These are phyloP conservation scores for Misopates orontium DNA, from an alignment of 257 asterid species.

Conservation along the genomic window DNA sequence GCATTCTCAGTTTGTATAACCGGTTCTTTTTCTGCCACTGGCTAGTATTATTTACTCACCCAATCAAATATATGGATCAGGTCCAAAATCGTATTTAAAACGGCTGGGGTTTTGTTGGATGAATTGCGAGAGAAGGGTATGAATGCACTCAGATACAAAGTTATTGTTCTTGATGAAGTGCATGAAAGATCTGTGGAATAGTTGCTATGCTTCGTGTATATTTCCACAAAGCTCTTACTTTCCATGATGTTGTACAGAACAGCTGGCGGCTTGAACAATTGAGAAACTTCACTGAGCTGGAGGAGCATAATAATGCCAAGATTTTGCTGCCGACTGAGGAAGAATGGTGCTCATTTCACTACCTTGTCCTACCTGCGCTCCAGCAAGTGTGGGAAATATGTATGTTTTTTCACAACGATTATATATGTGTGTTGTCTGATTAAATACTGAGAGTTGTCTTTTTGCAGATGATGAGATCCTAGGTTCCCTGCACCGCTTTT, in stretches of 20 bases:
- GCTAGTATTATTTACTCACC: slow-evolving; percentile 23
- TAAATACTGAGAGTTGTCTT: slow-evolving; percentile 23
- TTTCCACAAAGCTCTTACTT: slow-evolving; percentile 18
- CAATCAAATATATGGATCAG: slow-evolving; percentile 42
- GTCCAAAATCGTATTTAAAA: slow-evolving; percentile 85
- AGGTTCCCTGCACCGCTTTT: slow-evolving; percentile 64
- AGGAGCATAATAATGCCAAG: slow-evolving; percentile 36
- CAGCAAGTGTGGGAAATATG: slow-evolving; percentile 74
- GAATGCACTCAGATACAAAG: slow-evolving; percentile 88
- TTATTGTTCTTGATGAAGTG: slow-evolving; percentile 91
- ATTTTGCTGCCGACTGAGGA: slow-evolving; percentile 53
- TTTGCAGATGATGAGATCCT: slow-evolving; percentile 89
- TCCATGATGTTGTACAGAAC: slow-evolving; percentile 65
- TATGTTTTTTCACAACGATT: slow-evolving; percentile 34
- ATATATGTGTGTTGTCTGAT: slow-evolving; percentile 15
- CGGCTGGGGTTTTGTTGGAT: slow-evolving; percentile 98
- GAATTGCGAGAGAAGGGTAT: slow-evolving; percentile 94
- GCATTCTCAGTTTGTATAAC: no score
- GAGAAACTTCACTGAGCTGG: slow-evolving; percentile 47
- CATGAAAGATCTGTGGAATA: slow-evolving; percentile 95
- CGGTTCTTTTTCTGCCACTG: slow-evolving; percentile 9
- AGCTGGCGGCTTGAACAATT: slow-evolving; percentile 58
- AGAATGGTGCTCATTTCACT: slow-evolving; percentile 87
- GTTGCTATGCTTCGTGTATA: slow-evolving; percentile 7
- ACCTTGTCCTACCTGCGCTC: slow-evolving; percentile 80